A percentile compares a stretch with the other conserved stretches of the same genome.
phyloP scores from a whole-genome alignment of 371 early-diverging fungal species.

The Circinella minor region DNA sequence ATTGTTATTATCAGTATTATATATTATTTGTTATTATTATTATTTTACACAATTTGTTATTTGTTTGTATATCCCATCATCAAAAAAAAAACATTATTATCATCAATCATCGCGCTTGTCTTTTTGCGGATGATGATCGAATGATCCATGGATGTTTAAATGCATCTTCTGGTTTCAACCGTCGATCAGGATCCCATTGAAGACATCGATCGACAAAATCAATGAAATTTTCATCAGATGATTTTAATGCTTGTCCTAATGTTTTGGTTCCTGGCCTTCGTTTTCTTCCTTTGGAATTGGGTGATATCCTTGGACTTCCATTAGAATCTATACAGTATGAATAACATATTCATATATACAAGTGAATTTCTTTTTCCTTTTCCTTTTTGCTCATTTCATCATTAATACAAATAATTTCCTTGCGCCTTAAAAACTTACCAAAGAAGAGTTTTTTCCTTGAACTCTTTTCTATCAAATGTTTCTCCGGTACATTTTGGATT shows the following conservation, averaged over 20 bases:
- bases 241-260: conserved; percentile 69
- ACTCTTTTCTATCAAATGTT: conserved; percentile 75
- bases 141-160: conserved; percentile 76
- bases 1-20: neutral
- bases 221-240: conserved; percentile 74
- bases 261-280: conserved; percentile 78
- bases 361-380: too few relatives aligned
- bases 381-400: too few relatives aligned
- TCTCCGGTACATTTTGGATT: conserved; percentile 81
- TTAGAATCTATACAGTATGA: conserved; percentile 48
- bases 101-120: conserved; percentile 5
- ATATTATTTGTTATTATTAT: neutral
- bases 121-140: conserved; percentile 13
- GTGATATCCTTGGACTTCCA: conserved; percentile 67
- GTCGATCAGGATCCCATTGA: conserved; percentile 85
- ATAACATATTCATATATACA: too few relatives aligned
- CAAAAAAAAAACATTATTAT: neutral
- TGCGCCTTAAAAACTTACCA: conserved; percentile 52
- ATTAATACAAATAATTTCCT: too few relatives aligned
- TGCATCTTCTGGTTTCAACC: conserved; percentile 85
- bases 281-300: conserved; percentile 86
- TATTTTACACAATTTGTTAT: neutral
- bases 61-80: too few relatives aligned
- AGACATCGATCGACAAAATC: conserved; percentile 86
- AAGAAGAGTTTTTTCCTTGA: conserved; percentile 86